phyloP scores from a whole-genome alignment of 1,139 yeast genomes.

The Yamadazyma dendronema region DNA sequence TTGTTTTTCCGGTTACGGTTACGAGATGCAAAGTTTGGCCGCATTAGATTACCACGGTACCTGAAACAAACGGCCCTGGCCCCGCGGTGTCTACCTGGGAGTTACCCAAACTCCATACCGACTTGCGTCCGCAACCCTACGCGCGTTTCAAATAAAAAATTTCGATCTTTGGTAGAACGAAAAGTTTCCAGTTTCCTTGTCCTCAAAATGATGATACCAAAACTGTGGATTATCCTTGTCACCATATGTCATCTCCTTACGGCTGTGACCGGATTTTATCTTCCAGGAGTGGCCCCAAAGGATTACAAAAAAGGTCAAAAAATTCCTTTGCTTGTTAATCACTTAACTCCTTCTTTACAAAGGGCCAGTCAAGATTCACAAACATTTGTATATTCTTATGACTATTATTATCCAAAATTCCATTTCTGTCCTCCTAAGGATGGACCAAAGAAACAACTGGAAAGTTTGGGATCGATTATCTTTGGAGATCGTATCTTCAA shows the following conservation, averaged over 20 bases:
- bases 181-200: neutral
- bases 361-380: conserved; percentile 42
- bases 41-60: too few relatives aligned
- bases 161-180: neutral
- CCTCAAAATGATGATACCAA: too few relatives aligned
- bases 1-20: too few relatives aligned
- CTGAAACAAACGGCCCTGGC: too few relatives aligned
- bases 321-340: conserved; percentile 82
- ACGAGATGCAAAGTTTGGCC: too few relatives aligned
- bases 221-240: conserved; percentile 1
- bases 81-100: too few relatives aligned
- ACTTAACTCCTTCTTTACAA: conserved; percentile 76
- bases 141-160: conserved; percentile 1
- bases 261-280: conserved; percentile 63
- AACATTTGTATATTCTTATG: conserved; percentile 70
- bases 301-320: conserved; percentile 70
- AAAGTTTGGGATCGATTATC: conserved; percentile 86
- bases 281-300: conserved; percentile 96
- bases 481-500: conserved; percentile 95
- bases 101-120: too few relatives aligned
- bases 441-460: conserved; percentile 74
- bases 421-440: conserved; percentile 79
- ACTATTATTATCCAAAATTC: conserved; percentile 80
- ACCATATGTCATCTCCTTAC: conserved; percentile 3
- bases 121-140: too few relatives aligned